These are phyloP conservation scores for Diaporthe sp. DNA, from an alignment of 2,329 filamentous ascomycete genomes.

Conservation along the genomic window DNA sequence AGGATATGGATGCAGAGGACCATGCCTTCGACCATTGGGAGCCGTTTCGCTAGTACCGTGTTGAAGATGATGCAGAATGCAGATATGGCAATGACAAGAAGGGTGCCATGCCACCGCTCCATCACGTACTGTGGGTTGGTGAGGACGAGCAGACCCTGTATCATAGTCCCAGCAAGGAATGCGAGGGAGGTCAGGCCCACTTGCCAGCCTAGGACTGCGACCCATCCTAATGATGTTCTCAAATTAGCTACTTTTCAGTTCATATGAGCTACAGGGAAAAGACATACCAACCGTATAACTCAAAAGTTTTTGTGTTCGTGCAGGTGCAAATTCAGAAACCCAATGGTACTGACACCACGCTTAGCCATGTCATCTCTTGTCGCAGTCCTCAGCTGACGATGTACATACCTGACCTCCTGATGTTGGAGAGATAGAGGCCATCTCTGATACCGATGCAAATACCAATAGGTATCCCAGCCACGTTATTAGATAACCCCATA, in stretches of 20 bases:
- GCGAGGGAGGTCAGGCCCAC: slow-evolving; percentile 54
- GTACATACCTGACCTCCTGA: slow-evolving; percentile 24
- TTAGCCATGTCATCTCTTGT: slow-evolving; percentile 52
- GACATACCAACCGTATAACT: slow-evolving; percentile 65
- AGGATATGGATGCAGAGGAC: slow-evolving; percentile 62
- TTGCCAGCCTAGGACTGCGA: slow-evolving; percentile 65
- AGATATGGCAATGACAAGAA: slow-evolving; percentile 63
- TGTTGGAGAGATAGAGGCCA: slow-evolving; percentile 55
- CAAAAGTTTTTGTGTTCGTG: slow-evolving; percentile 63
- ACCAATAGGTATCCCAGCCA: slow-evolving; percentile 62
- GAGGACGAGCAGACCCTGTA: slow-evolving; percentile 60
- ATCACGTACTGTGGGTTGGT: slow-evolving; percentile 56
- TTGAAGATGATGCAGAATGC: slow-evolving; percentile 64
- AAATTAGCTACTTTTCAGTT: background rate
- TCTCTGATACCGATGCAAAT: slow-evolving; percentile 57
- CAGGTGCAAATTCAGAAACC: slow-evolving; percentile 68
- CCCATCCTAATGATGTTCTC: slow-evolving; percentile 55
- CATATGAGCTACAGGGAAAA: background rate
- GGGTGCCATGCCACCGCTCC: slow-evolving; percentile 62
- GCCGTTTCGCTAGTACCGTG: slow-evolving; percentile 58
- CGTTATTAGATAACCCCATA: slow-evolving; percentile 65
- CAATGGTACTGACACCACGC: slow-evolving; percentile 72
- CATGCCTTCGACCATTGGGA: slow-evolving; percentile 65
- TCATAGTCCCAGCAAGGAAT: slow-evolving; percentile 61
- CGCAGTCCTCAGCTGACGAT: background rate